A percentile compares a stretch with the other conserved stretches of the same genome.
Conservation (phyloP, 2,329 filamentous ascomycete genomes). For the Parafenestella ontariensis region DNA sequence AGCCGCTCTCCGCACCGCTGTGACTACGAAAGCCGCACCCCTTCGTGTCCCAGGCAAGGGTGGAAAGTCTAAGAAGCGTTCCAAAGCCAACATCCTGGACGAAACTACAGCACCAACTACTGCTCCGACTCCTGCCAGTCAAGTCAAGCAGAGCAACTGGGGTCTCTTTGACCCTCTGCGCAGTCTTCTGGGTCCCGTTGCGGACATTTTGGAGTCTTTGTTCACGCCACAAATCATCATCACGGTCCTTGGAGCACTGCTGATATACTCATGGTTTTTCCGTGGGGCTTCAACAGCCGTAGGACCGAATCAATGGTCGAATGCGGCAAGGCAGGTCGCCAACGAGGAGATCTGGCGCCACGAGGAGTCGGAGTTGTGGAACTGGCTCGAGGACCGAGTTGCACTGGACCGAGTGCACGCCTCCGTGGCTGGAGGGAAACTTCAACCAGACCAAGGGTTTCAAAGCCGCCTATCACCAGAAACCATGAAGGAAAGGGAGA, state of each 20-base stretch:
- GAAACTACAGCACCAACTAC: conserved; percentile 49
- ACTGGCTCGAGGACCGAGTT: conserved; percentile 88
- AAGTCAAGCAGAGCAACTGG: conserved; percentile 62
- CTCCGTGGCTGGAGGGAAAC: conserved; percentile 28
- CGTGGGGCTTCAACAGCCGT: conserved; percentile 37
- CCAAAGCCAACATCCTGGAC: conserved; percentile 61
- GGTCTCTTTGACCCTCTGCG: conserved; percentile 82
- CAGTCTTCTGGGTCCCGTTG: conserved; percentile 71
- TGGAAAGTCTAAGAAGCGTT: conserved; percentile 60
- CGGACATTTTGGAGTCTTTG: conserved; percentile 73
- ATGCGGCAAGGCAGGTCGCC: conserved; percentile 74
- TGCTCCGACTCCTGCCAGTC: conserved; percentile 32
- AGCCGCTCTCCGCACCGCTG: conserved; percentile 73
- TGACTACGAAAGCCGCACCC: conserved; percentile 66
- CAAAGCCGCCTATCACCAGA: conserved; percentile 58
- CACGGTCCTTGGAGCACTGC: conserved; percentile 70
- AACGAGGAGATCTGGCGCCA: conserved; percentile 93
- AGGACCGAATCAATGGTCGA: conserved; percentile 43
- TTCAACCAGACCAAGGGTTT: conserved; percentile 48
- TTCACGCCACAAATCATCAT: conserved; percentile 80
- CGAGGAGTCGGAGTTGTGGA: conserved; percentile 90
- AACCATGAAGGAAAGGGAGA: conserved; percentile 74
- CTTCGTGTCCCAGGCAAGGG: conserved; percentile 58
- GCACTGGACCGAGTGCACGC: conserved; percentile 66
- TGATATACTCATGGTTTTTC: conserved; percentile 46